Conservation (phyloP, 2,329 filamentous ascomycete genomes). For the Ophiognomonia clavigignenti-juglandacearum region DNA sequence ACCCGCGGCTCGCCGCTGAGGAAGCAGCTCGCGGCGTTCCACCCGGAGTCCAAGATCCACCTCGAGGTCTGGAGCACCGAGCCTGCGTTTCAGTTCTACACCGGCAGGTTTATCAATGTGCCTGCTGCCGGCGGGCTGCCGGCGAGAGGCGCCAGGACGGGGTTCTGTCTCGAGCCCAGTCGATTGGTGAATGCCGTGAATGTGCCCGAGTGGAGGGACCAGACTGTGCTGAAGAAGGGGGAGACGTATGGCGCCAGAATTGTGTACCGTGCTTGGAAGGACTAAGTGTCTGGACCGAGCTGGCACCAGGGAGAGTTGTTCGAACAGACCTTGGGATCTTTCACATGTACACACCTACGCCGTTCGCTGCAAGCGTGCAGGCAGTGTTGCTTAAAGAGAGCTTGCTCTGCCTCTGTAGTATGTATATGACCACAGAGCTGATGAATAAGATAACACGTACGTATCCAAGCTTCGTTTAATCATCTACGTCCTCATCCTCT, state of each 20-base stretch:
- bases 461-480: too few species aligned
- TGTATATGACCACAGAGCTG: too few species aligned
- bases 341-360: too few species aligned
- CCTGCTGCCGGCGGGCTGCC: constrained; percentile 59
- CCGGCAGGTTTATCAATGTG: constrained; percentile 78
- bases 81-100: constrained; percentile 96
- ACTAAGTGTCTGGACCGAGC: constrained; percentile 30
- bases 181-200: constrained; percentile 88
- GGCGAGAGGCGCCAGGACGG: constrained; percentile 62
- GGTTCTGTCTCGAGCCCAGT: constrained; percentile 89
- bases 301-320: too few species aligned
- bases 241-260: constrained; percentile 75
- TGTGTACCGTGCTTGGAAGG: constrained; percentile 82
- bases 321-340: too few species aligned
- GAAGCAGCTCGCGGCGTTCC: constrained; percentile 66
- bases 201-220: constrained; percentile 70
- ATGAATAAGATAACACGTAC: too few species aligned
- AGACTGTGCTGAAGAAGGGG: constrained; percentile 79
- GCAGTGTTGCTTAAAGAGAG: too few species aligned
- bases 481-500: too few species aligned
- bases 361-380: too few species aligned
- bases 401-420: too few species aligned
- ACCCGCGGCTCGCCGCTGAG: constrained; percentile 59
- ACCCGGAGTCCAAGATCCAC: constrained; percentile 70
- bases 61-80: constrained; percentile 88